A percentile compares a stretch with the other conserved stretches of the same genome.
Conservation (phyloP, 2,329 filamentous ascomycete genomes). For the Ceratocystis diversiconidia region DNA sequence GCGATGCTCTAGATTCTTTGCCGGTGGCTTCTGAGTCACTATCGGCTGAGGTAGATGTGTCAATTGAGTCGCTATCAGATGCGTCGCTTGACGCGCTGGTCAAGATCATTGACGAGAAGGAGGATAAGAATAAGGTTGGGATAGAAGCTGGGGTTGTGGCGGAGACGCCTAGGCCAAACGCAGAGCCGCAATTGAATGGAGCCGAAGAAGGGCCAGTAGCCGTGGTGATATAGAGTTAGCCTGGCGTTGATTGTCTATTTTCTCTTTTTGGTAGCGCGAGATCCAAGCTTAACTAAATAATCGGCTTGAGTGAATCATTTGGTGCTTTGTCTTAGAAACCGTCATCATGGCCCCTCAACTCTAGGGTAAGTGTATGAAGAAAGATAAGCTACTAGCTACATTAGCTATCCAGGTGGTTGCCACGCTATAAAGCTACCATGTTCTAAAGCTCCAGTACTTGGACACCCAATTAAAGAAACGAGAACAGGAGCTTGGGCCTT, state of each 20-base stretch:
- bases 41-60: not conserved
- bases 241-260: not conserved
- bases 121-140: not conserved
- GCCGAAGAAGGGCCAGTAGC: not conserved
- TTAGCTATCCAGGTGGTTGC: no score
- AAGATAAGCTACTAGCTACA: no score
- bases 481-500: not conserved
- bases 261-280: not conserved
- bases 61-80: slow-evolving; percentile 1
- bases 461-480: no score
- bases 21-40: not conserved
- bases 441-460: no score
- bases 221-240: not conserved
- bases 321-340: no score
- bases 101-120: slow-evolving; percentile 4
- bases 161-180: not conserved
- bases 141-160: not conserved
- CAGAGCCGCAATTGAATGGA: not conserved
- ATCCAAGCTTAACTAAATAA: no score
- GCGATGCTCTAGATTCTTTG: not conserved
- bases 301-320: no score
- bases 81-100: slow-evolving; percentile 2
- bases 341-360: no score
- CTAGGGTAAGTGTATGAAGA: no score
- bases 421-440: no score